Evolutionary conservation across 495 filamentous ascomycete species (phyloP).

Genomic region (Xylaria castorea): DNA sequence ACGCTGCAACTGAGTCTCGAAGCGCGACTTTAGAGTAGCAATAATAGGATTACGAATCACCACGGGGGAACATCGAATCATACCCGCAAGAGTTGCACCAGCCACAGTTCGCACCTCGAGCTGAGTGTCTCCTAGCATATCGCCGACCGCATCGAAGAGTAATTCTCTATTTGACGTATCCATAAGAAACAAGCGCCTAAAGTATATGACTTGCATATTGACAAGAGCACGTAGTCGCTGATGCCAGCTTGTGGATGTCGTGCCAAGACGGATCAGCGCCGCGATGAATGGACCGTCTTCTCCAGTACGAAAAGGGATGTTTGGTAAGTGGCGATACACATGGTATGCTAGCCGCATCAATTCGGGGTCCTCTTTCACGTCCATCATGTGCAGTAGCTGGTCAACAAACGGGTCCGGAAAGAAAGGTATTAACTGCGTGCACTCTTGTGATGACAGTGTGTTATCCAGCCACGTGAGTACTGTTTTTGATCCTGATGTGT

Average conservation of each 20-base stretch:
- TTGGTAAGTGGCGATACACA: conserved; percentile 95
- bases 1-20: conserved; percentile 73
- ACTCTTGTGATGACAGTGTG: conserved; percentile 89
- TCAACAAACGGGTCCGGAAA: conserved; percentile 89
- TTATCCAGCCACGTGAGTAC: conserved; percentile 94
- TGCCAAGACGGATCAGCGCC: conserved; percentile 87
- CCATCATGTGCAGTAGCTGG: conserved; percentile 98
- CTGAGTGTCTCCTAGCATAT: conserved; percentile 91
- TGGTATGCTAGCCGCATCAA: conserved; percentile 94
- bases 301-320: conserved; percentile 89
- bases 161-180: conserved; percentile 73
- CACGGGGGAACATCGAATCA: conserved; percentile 96
- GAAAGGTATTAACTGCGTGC: conserved; percentile 87
- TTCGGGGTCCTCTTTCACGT: conserved; percentile 97
- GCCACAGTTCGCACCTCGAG: conserved; percentile 95
- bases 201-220: conserved; percentile 99
- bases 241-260: conserved; percentile 89
- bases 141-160: conserved; percentile 87
- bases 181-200: conserved; percentile 94
- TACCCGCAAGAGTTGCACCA: conserved; percentile 88
- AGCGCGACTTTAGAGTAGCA: conserved; percentile 73
- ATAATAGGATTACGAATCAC: conserved; percentile 79
- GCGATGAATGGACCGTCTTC: conserved; percentile 84
- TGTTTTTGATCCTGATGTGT: conserved; percentile 96
- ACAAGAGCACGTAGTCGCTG: conserved; percentile 96